A percentile compares a stretch with the other conserved stretches of the same genome.
These are phyloP conservation scores for Aschersonia sp. DNA, from an alignment of 2,329 filamentous ascomycete species.

Conservation along the genomic window DNA sequence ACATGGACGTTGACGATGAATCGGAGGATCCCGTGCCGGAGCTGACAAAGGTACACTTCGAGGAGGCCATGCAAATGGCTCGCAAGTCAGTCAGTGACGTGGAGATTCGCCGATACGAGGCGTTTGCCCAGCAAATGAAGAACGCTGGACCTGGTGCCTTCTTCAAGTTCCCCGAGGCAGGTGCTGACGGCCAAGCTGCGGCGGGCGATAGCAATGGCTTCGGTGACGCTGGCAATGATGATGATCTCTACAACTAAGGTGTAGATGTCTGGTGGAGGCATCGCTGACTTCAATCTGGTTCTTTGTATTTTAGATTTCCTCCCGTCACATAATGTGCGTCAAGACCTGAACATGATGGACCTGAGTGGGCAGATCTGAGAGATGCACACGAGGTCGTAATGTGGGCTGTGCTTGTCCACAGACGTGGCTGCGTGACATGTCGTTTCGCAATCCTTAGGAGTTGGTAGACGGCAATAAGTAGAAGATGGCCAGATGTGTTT, in stretches of 20 bases:
- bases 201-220: constrained; percentile 49
- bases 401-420: neutral
- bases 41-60: constrained; percentile 91
- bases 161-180: constrained; percentile 88
- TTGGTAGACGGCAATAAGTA: constrained; percentile 19
- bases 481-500: neutral
- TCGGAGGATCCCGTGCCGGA: constrained; percentile 88
- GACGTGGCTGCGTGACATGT: constrained; percentile 10
- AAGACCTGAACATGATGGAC: neutral
- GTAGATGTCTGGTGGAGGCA: neutral
- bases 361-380: neutral
- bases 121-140: constrained; percentile 98
- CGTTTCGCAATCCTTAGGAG: constrained; percentile 16
- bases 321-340: constrained; percentile 19
- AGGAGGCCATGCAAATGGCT: constrained; percentile 94
- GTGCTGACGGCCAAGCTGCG: constrained; percentile 47
- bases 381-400: neutral
- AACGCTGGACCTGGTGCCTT: constrained; percentile 87
- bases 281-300: neutral
- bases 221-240: constrained; percentile 81
- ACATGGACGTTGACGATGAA: constrained; percentile 56
- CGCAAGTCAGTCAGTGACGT: constrained; percentile 90
- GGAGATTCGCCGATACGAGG: constrained; percentile 95
- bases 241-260: constrained; percentile 83
- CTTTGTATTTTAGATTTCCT: constrained; percentile 34